Evolutionary conservation across 2,329 filamentous ascomycete genomes (phyloP), one percentile per base, ranked within the genome.

Genomic region (Aquanectria penicillioides): DNA sequence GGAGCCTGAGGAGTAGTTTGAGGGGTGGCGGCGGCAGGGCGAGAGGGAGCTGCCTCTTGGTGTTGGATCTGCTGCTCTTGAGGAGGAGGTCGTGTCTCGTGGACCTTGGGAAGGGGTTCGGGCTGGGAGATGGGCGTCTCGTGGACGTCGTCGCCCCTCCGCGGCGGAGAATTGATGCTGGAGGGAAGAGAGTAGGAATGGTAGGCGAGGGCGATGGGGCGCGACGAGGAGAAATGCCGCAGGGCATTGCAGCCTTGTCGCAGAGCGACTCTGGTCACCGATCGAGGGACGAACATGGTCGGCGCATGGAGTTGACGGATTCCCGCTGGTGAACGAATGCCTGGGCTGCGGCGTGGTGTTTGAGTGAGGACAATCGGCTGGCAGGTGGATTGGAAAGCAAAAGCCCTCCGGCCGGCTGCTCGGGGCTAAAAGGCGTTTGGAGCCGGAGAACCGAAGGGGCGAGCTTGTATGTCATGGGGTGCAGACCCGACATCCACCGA

Each of bases 171-270:
- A 13, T 75, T 72, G 5, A 76, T 72, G 40, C 75, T 78, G 4
- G 81, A 69, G 46, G 76, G 80, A 28, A 86, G 76, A 13, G 81
- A 74, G 63, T 86, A 85, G 47, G 83, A 78, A 63, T 86, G 83
- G 72, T 84, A 86, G 51, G 80, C 74, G 29, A 70, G 54, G 41
- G 70, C 69, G 48, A 66, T 65, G 28, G 68, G 59, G 64, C 67
- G 60, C n/a, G 74, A 67, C 2, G 74, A 71, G 57, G 78, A 79
- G 69, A 80, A 79, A 47, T 78, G 79, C 57, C 80, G 79, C 60
- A 75, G 54, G 13, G 76, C 61, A 60, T 73, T 77, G 65, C 77
- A 74, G 51, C 76, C 73, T 40, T 75, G 74, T 60, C 78, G 78
- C 64, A 75, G 67, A 66, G 77, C 76, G 62, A 75, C 69, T 64